phyloP scores from a whole-genome alignment of 345 rosid genomes.

The Streptanthus diversifolius region DNA sequence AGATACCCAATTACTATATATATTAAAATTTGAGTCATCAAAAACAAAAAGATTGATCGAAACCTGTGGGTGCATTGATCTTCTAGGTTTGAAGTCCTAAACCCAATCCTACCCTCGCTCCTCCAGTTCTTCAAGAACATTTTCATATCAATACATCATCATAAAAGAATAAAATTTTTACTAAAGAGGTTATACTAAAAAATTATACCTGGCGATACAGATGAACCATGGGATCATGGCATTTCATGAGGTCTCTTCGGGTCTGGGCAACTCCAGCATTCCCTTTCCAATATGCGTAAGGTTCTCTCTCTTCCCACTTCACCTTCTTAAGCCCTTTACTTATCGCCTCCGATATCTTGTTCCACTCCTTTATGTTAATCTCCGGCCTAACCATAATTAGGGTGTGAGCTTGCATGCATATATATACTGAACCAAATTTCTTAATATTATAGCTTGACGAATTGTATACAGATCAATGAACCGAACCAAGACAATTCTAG shows the following conservation, averaged over 20 bases:
- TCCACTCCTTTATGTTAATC: slow-evolving; percentile 60
- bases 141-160: neutral
- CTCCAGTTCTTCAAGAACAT: slow-evolving; percentile 38
- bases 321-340: slow-evolving; percentile 35
- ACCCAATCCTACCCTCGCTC: slow-evolving; percentile 33
- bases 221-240: slow-evolving; percentile 44
- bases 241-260: slow-evolving; percentile 47
- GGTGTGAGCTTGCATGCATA: neutral
- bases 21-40: neutral
- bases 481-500: neutral
- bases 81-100: slow-evolving; percentile 36
- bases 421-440: neutral
- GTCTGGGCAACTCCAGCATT: slow-evolving; percentile 38
- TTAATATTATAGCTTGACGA: no score
- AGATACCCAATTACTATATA: neutral
- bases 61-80: slow-evolving; percentile 59
- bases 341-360: slow-evolving; percentile 32
- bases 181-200: neutral
- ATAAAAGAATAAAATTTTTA: neutral
- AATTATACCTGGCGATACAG: slow-evolving; percentile 35
- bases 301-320: slow-evolving; percentile 52
- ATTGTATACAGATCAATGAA: no score
- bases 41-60: neutral
- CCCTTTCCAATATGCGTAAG: slow-evolving; percentile 67
- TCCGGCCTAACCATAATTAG: slow-evolving; percentile 45